These are phyloP conservation scores for Cyclanthera cordifolia DNA, from an alignment of 306 rosid genomes.

Conservation along the genomic window DNA sequence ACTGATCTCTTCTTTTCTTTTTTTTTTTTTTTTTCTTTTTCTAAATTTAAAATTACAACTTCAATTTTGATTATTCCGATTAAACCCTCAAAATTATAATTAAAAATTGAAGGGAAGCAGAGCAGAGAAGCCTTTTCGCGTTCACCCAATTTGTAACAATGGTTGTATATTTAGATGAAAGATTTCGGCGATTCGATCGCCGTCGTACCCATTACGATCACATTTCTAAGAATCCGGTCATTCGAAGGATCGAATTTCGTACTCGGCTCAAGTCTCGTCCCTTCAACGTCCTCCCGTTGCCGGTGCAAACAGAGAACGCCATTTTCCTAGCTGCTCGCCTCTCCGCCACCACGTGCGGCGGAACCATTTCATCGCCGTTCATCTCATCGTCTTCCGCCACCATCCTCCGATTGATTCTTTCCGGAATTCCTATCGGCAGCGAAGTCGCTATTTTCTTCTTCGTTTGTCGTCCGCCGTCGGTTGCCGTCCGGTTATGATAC, in stretches of 20 bases:
- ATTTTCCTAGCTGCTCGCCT: constrained; percentile 50
- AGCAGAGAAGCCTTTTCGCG: background rate
- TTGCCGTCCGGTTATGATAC: background rate
- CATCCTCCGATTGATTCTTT: background rate
- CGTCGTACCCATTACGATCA: background rate
- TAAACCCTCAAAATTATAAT: background rate
- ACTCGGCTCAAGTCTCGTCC: constrained; percentile 84
- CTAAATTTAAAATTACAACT: background rate
- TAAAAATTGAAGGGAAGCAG: background rate
- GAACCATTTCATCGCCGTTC: constrained; percentile 36
- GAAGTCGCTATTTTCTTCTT: constrained; percentile 22
- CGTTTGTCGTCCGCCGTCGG: background rate
- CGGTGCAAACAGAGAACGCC: constrained; percentile 66
- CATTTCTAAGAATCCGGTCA: constrained; percentile 86
- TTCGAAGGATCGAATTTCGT: constrained; percentile 63
- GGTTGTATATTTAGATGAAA: too few species aligned
- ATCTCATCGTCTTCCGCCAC: constrained; percentile 18
- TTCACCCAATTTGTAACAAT: background rate
- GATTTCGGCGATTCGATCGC: background rate
- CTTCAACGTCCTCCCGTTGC: constrained; percentile 73
- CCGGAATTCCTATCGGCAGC: constrained; percentile 49
- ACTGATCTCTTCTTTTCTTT: too few species aligned
- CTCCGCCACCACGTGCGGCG: constrained; percentile 60
- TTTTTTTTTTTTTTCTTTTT: background rate
- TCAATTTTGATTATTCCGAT: background rate